These are phyloP conservation scores for Thelonectria discophora DNA, from an alignment of 2,329 filamentous ascomycete genomes.

Conservation along the genomic window DNA sequence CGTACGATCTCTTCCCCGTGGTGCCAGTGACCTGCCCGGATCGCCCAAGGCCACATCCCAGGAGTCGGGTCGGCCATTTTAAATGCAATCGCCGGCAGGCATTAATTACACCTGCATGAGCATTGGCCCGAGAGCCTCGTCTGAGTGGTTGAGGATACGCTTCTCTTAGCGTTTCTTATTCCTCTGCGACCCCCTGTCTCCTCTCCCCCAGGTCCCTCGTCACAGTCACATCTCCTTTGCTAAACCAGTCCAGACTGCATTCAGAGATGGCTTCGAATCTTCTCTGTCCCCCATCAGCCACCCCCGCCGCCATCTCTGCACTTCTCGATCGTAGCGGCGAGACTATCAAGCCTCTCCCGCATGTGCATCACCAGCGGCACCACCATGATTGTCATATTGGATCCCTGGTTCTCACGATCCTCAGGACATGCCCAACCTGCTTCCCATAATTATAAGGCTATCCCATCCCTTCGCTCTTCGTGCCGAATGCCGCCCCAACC, in stretches of 20 bases:
- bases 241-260: neutral
- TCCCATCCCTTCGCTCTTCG: neutral
- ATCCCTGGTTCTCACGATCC: neutral
- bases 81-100: no score
- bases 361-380: neutral
- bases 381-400: neutral
- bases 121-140: neutral
- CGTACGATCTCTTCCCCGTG: neutral
- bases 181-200: no score
- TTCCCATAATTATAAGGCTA: neutral
- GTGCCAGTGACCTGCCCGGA: no score
- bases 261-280: neutral
- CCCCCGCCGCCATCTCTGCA: slow-evolving; percentile 13
- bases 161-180: neutral
- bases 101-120: neutral
- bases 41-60: neutral
- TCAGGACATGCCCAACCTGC: neutral
- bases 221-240: neutral
- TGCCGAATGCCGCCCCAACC: neutral
- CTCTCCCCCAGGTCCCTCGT: neutral
- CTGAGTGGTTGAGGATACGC: neutral
- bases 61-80: no score
- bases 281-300: slow-evolving; percentile 5
- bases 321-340: neutral
- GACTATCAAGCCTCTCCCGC: slow-evolving; percentile 5